phyloP scores from a whole-genome alignment of 352 stramenopile genomes.

The Phytophthora capsici region DNA sequence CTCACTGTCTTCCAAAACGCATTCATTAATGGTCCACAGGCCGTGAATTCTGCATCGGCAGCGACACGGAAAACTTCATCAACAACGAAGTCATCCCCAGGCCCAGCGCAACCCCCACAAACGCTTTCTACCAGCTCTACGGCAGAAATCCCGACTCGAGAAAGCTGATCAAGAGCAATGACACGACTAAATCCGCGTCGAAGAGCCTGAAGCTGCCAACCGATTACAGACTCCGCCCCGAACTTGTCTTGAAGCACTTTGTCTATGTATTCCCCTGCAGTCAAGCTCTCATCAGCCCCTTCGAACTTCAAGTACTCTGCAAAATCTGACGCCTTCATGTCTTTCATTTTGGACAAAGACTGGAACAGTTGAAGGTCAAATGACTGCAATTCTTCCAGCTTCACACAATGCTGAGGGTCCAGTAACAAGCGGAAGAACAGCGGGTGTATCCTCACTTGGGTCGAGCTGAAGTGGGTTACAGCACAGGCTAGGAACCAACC shows the following conservation, averaged over 20 bases:
- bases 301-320: slow-evolving; percentile 64
- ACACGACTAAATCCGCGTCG: slow-evolving; percentile 55
- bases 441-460: slow-evolving; percentile 47
- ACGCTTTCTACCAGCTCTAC: slow-evolving; percentile 50
- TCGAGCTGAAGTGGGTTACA: slow-evolving; percentile 49
- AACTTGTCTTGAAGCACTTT: slow-evolving; percentile 59
- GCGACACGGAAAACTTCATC: slow-evolving; percentile 60
- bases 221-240: slow-evolving; percentile 43
- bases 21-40: slow-evolving; percentile 42
- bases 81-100: slow-evolving; percentile 46
- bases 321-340: slow-evolving; percentile 60
- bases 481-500: slow-evolving; percentile 72
- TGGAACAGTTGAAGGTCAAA: slow-evolving; percentile 54
- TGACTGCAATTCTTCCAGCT: slow-evolving; percentile 49
- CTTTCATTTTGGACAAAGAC: slow-evolving; percentile 54
- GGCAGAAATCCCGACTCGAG: slow-evolving; percentile 24
- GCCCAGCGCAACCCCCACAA: slow-evolving; percentile 24
- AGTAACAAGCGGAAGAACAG: slow-evolving; percentile 65
- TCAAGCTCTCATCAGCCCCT: slow-evolving; percentile 40
- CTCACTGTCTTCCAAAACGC: slow-evolving; percentile 67
- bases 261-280: slow-evolving; percentile 54
- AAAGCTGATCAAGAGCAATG: slow-evolving; percentile 35
- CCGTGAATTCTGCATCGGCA: slow-evolving; percentile 62
- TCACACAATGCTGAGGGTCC: slow-evolving; percentile 34
- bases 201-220: slow-evolving; percentile 59